Conservation (phyloP, 441 rosid species). For the Aquilaria agallochum region DNA sequence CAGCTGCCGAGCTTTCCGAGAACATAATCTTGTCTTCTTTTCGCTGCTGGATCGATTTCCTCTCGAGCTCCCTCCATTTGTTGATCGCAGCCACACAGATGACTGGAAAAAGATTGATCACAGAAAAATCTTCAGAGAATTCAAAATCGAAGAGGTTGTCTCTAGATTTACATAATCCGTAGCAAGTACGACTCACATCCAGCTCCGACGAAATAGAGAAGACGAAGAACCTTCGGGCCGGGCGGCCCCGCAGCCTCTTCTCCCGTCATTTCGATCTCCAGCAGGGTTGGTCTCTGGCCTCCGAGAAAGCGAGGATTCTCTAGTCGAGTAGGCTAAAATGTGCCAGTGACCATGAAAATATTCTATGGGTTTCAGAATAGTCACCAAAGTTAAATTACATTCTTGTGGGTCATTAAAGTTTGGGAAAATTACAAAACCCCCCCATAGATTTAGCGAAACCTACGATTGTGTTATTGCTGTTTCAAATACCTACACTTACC, state of each 20-base stretch:
- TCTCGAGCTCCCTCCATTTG: slow-evolving; percentile 65
- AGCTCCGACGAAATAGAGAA: slow-evolving; percentile 63
- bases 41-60: slow-evolving; percentile 39
- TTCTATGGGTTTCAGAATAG: too few relatives aligned
- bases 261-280: slow-evolving; percentile 25
- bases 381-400: too few relatives aligned
- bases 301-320: not conserved
- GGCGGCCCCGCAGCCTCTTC: slow-evolving; percentile 60
- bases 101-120: slow-evolving; percentile 28
- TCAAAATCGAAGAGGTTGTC: not conserved
- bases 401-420: too few relatives aligned
- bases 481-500: too few relatives aligned
- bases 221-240: slow-evolving; percentile 53
- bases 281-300: not conserved
- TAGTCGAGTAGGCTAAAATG: not conserved
- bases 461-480: too few relatives aligned
- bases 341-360: too few relatives aligned
- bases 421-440: too few relatives aligned
- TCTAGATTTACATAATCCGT: too few relatives aligned
- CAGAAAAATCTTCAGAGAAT: not conserved
- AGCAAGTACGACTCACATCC: slow-evolving; percentile 40
- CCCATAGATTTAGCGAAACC: too few relatives aligned
- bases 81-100: slow-evolving; percentile 50
- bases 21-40: slow-evolving; percentile 24
- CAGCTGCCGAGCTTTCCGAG: slow-evolving; percentile 25